Base-by-base conservation (phyloP, 2,329 filamentous ascomycete species). In the Sarocladiaceae sp. region DNA sequence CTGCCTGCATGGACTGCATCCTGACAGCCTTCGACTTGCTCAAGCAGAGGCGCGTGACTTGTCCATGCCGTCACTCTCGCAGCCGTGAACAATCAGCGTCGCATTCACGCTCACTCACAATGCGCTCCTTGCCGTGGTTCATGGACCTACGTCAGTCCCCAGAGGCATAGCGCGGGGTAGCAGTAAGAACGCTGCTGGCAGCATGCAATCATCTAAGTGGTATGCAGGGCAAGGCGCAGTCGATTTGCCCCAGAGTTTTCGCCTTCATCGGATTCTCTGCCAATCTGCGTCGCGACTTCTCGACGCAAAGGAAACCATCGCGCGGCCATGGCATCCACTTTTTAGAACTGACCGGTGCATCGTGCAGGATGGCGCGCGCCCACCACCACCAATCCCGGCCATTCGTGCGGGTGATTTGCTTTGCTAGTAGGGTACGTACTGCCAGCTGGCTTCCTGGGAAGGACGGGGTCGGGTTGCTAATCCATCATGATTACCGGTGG, bases 351-450 rank as follows among this genome's bases (percentile, higher is more conserved):
- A n/a, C n/a, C n/a, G n/a, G n/a, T n/a, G n/a, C n/a, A n/a, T n/a
- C n/a, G n/a, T n/a, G n/a, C n/a, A n/a, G n/a, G n/a, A n/a, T n/a
- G n/a, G n/a, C n/a, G n/a, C n/a, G n/a, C n/a, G n/a, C n/a, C 33
- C 33, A 36, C 33, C 33, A 40, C 37, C 37, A 40, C 37, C 37
- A 40, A 40, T 40, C 37, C 37, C 37, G 20, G 37, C 37, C 37
- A 5, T n/a, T n/a, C n/a, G n/a, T 40, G 23, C 20, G 37, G 37
- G 37, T 40, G 20, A 23, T 20, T 6, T 40, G 37, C n/a, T 22
- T 40, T 23, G 37, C 37, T 40, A 20, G 4, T 17, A 22, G n/a
- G 8, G 15, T n/a, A 22, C 20, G 17, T 40, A 22, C 11, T 8
- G 5, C 37, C 37, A 5, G 11, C 6, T 6, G 20, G 17, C 37